Conservation (phyloP, 208 protist genomes). For the Crithidia expoeki region DNA sequence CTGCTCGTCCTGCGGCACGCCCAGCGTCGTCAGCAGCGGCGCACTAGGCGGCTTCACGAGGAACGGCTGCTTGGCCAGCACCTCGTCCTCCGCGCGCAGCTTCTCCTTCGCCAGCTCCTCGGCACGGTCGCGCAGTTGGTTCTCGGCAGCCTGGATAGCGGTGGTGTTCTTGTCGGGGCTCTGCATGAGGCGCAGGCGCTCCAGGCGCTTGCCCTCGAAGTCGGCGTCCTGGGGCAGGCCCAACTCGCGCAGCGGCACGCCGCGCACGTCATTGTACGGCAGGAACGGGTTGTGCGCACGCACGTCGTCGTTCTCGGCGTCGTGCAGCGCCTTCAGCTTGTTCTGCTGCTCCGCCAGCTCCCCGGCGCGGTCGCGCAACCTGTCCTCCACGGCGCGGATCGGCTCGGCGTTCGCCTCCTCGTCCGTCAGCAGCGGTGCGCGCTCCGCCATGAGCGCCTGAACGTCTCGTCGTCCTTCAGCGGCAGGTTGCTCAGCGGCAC, state of each 20-base stretch:
- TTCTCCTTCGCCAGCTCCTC: too few relatives aligned
- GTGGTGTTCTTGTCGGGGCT: too few relatives aligned
- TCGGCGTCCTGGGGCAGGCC: too few relatives aligned
- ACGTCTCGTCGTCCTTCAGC: conserved; percentile 2
- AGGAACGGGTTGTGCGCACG: conserved; percentile 29
- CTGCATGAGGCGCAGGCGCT: too few relatives aligned
- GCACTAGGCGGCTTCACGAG: too few relatives aligned
- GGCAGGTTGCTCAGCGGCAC: conserved; percentile 39
- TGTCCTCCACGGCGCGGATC: neutral
- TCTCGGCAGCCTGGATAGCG: too few relatives aligned
- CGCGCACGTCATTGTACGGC: conserved; percentile 33
- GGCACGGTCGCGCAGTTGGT: too few relatives aligned
- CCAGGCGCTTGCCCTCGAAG: too few relatives aligned
- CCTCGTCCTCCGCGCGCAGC: too few relatives aligned
- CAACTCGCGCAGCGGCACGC: conserved; percentile 37
- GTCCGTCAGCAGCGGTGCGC: neutral
- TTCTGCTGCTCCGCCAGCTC: neutral
- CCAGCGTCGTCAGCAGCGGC: too few relatives aligned
- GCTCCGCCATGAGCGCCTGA: conserved; percentile 6
- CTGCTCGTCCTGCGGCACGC: too few relatives aligned
- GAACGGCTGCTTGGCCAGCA: too few relatives aligned
- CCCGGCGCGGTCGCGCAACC: neutral
- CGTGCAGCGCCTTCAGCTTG: neutral
- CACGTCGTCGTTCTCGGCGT: conserved; percentile 5
- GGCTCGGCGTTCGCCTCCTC: neutral